Conservation (phyloP, 257 asterid species). For the Galeopsis tetrahit region DNA sequence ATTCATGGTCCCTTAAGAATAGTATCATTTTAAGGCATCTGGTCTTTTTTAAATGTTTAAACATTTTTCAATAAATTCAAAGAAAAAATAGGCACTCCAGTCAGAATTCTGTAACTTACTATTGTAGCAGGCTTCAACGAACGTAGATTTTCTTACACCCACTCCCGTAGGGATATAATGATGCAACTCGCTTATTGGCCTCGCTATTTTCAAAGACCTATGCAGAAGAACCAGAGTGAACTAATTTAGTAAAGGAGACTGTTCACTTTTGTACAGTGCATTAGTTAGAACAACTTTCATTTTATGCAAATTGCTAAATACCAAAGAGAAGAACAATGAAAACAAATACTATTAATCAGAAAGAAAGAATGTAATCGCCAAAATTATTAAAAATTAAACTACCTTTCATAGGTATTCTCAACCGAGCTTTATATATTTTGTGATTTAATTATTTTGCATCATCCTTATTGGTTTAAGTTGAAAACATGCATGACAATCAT, state of each 20-base stretch:
- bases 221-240: constrained; percentile 24
- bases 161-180: constrained; percentile 82
- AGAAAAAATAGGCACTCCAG: constrained; percentile 11
- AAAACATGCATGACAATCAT: too few relatives aligned
- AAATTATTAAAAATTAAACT: constrained; percentile 35
- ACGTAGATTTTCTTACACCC: constrained; percentile 88
- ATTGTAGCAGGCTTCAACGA: constrained; percentile 78
- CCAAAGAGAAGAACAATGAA: constrained; percentile 1
- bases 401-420: too few relatives aligned
- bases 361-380: constrained; percentile 5
- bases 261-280: background rate
- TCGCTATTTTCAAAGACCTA: constrained; percentile 96
- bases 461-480: too few relatives aligned
- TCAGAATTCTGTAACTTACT: constrained; percentile 58
- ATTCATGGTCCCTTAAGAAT: too few relatives aligned
- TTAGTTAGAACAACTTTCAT: constrained; percentile 9
- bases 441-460: too few relatives aligned
- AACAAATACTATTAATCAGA: background rate
- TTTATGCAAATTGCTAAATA: constrained; percentile 22
- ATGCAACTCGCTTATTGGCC: constrained; percentile 89
- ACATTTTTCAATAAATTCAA: constrained; percentile 9
- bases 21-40: too few relatives aligned
- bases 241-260: constrained; percentile 4
- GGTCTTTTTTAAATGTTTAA: too few relatives aligned
- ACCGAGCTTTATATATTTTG: too few relatives aligned